Conservation (phyloP, 164 flowering plant genomes). For the Magnolia sinica region DNA sequence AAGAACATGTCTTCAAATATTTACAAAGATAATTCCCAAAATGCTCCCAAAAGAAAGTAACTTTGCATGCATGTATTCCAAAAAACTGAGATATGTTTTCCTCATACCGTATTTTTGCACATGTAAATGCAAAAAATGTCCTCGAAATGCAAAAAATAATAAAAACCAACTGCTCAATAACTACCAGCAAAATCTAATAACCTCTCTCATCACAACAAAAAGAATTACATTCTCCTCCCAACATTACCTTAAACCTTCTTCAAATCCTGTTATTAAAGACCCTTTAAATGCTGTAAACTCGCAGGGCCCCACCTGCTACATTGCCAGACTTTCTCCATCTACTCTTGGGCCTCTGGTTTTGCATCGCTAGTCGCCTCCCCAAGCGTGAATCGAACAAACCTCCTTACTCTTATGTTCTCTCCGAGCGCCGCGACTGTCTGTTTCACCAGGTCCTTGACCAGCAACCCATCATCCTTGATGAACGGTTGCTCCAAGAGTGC, state of each 20-base stretch:
- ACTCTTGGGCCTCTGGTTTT: conserved; percentile 6
- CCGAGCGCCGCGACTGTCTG: conserved; percentile 94
- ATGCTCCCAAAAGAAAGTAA: too few relatives aligned
- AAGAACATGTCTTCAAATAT: too few relatives aligned
- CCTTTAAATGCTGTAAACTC: background rate
- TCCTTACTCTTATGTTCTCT: conserved; percentile 83
- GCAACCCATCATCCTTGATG: conserved; percentile 68
- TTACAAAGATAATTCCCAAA: too few relatives aligned
- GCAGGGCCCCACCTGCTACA: background rate
- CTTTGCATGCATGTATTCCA: too few relatives aligned
- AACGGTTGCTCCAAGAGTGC: conserved; percentile 89
- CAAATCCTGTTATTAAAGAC: background rate
- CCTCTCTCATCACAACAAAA: conserved; percentile 13
- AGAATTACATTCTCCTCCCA: conserved; percentile 1
- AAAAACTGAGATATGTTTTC: too few relatives aligned
- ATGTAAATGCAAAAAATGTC: background rate
- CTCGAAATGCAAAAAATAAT: background rate
- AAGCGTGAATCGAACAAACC: conserved; percentile 80
- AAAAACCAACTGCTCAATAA: background rate
- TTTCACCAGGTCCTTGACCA: conserved; percentile 90
- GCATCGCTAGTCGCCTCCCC: conserved; percentile 50
- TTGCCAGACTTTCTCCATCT: background rate
- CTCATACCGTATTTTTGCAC: too few relatives aligned
- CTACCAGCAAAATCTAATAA: background rate
- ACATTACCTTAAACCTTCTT: background rate